A percentile compares a stretch with the other conserved stretches of the same genome.
Evolutionary conservation across 257 asterid genomes (phyloP).

Genomic region (Ehretia macrophylla): DNA sequence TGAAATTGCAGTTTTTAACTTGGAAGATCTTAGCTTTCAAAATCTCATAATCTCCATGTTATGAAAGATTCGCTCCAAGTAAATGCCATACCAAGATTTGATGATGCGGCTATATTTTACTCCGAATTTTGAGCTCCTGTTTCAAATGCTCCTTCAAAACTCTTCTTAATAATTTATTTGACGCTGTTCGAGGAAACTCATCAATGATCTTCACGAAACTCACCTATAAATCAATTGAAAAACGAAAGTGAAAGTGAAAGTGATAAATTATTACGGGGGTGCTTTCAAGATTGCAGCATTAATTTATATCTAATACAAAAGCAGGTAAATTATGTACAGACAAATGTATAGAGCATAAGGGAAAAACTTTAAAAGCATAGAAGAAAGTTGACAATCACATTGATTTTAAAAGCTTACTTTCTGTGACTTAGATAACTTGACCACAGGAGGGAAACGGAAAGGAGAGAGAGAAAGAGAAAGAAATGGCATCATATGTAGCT

Average conservation of each 20-base stretch:
- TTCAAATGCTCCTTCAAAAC: conserved; percentile 70
- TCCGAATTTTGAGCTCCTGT: conserved; percentile 43
- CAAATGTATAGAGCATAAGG: neutral
- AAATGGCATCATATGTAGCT: too few species aligned
- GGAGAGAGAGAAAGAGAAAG: too few species aligned
- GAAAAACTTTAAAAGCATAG: neutral
- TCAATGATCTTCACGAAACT: conserved; percentile 58
- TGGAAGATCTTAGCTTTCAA: too few species aligned
- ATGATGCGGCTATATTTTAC: conserved; percentile 34
- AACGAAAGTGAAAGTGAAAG: neutral
- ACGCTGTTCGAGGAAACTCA: conserved; percentile 83
- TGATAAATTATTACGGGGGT: neutral
- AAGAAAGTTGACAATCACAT: too few species aligned
- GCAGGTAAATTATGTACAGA: too few species aligned
- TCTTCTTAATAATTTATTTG: conserved; percentile 78
- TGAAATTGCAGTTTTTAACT: too few species aligned
- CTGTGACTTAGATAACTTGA: too few species aligned
- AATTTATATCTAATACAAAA: too few species aligned
- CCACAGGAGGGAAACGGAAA: too few species aligned
- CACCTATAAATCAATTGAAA: conserved; percentile 37
- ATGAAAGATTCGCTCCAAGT: neutral
- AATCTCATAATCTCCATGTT: too few species aligned
- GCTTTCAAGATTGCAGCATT: neutral
- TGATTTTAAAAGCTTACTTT: too few species aligned
- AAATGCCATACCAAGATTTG: neutral